Evolutionary conservation across 164 flowering plant species (phyloP), one percentile per base, ranked within the genome.

Genomic region (Chimonanthus salicifolius): DNA sequence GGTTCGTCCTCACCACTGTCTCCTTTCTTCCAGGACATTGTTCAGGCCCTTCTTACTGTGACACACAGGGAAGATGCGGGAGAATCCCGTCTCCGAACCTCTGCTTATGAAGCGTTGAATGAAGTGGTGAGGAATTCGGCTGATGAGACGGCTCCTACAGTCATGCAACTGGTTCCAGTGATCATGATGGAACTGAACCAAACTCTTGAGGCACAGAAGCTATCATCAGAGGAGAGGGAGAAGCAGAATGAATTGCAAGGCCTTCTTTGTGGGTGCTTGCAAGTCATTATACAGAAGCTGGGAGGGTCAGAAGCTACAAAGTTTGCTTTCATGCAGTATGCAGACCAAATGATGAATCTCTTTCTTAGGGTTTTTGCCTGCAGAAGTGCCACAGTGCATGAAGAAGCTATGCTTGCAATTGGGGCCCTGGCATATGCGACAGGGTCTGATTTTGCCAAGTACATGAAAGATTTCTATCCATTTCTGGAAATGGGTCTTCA

Each of bases 351-450:
- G 76, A 86, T 88, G 91, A 78, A 81, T 7, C 86, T 88, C 9
- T 88, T 88, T 70, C 69, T 88, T 58, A 82, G 88, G 72, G 91
- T 86, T 10, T 88, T 88, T 81, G 85, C 84, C 49, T 80, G 83
- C 75, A 83, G 85, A 80, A 87, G 78, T 77, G 89, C 92, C 58
- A 88, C 89, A 6, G 88, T 84, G 5, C 92, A 88, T 71, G 92
- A 88, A 78, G 90, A 87, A 72, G 89, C 89, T 46, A 85, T 88
- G 89, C 86, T 88, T 65, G 91, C 88, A 2, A 87, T 88, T 72
- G 91, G 91, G 18, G 89, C 92, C 70, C 80, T 88, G 72, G 92
- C 89, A 7, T 88, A 87, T 78, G 79, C 84, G 13, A 68, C 87
- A 13, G 89, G 92, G 8, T 62, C 85, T 7, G 85, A 85, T 69